Conservation (phyloP, 257 asterid genomes). For the Primulina huaijiensis region DNA sequence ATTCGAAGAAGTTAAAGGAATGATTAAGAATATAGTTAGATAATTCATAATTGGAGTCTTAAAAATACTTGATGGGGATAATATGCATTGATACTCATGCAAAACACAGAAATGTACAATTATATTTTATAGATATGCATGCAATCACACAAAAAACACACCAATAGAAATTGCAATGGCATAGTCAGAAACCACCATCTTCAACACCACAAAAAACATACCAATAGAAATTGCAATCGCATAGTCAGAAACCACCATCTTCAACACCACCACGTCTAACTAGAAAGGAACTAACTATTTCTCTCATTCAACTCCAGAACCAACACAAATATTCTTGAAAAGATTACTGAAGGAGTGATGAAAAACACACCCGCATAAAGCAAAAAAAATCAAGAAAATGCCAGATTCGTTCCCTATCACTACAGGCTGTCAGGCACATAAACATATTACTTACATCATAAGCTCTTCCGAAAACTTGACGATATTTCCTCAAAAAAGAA, state of each 20-base stretch:
- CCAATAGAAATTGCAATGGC: background rate
- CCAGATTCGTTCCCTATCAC: background rate
- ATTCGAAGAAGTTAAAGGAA: slow-evolving; percentile 22
- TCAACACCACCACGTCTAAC: background rate
- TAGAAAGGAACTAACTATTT: background rate
- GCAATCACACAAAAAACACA: too few species aligned
- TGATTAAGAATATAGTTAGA: slow-evolving; percentile 1
- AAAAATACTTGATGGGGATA: slow-evolving; percentile 1
- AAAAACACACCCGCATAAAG: background rate
- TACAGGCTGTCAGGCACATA: background rate
- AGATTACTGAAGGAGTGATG: slow-evolving; percentile 9
- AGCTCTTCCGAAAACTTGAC: too few species aligned
- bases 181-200: slow-evolving; percentile 6
- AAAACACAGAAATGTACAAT: background rate
- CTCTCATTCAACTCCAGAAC: background rate
- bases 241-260: too few species aligned
- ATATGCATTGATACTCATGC: background rate
- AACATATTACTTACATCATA: too few species aligned
- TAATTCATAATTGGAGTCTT: background rate
- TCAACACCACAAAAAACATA: too few species aligned
- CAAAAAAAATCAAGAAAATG: slow-evolving; percentile 14
- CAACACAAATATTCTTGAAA: background rate
- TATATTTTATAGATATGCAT: background rate
- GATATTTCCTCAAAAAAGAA: too few species aligned
- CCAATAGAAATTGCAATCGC: too few species aligned